phyloP scores from a whole-genome alignment of 2,329 filamentous ascomycete genomes.

The Penicillium brevicompactum region DNA sequence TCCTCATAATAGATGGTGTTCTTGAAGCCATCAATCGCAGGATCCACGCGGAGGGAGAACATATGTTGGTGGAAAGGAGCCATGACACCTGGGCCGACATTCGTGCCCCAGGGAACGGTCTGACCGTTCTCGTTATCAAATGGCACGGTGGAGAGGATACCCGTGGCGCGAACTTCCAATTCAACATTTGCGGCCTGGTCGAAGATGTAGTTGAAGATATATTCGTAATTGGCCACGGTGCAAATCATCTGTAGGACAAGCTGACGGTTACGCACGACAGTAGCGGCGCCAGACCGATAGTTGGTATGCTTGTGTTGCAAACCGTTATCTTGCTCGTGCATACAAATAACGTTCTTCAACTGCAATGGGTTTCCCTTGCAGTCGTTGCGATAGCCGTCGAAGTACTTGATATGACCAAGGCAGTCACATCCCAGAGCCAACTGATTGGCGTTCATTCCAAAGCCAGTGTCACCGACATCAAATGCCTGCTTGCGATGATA shows the following conservation, averaged over 20 bases:
- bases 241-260: constrained; percentile 71
- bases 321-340: constrained; percentile 71
- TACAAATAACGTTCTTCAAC: constrained; percentile 68
- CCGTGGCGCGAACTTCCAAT: constrained; percentile 70
- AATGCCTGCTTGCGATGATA: constrained; percentile 72
- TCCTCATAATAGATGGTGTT: constrained; percentile 62
- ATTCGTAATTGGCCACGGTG: constrained; percentile 73
- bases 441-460: constrained; percentile 69
- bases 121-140: constrained; percentile 63
- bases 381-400: constrained; percentile 60
- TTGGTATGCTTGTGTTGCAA: constrained; percentile 74
- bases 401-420: constrained; percentile 69
- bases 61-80: constrained; percentile 76
- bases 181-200: constrained; percentile 69
- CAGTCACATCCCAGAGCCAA: constrained; percentile 71
- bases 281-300: constrained; percentile 66
- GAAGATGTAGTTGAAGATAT: constrained; percentile 72
- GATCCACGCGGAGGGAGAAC: constrained; percentile 67
- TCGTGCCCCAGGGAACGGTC: constrained; percentile 67
- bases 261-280: constrained; percentile 64
- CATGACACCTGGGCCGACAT: constrained; percentile 69
- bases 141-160: constrained; percentile 67
- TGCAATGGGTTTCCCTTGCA: constrained; percentile 60
- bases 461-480: constrained; percentile 68
- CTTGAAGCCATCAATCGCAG: constrained; percentile 60